Conservation (phyloP, 768 basidiomycete species). For the Filobasidium floriforme region DNA sequence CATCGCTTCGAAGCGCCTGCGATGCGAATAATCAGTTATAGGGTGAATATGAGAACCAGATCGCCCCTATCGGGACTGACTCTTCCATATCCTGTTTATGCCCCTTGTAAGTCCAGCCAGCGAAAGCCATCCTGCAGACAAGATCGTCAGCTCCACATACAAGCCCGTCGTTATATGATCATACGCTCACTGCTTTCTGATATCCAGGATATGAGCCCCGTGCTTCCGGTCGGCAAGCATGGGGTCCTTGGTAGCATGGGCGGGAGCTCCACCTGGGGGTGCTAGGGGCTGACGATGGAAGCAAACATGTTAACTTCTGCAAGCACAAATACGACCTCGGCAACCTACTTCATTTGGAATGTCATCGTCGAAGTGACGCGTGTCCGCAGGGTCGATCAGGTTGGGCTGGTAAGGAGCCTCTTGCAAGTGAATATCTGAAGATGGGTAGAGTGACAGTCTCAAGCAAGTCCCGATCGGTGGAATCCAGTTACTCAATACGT, state of each 20-base stretch:
- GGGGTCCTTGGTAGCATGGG: conserved; percentile 79
- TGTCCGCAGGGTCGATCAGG: conserved; percentile 72
- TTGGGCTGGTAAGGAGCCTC: conserved; percentile 85
- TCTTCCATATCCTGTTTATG: conserved; percentile 10
- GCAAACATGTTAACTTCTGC: neutral
- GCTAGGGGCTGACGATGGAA: conserved; percentile 60
- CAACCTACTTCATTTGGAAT: conserved; percentile 74
- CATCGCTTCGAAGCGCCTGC: neutral
- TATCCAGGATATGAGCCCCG: conserved; percentile 75
- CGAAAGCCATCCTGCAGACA: conserved; percentile 38
- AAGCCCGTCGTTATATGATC: neutral
- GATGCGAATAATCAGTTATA: neutral
- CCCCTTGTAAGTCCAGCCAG: conserved; percentile 45
- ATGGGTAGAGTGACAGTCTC: neutral
- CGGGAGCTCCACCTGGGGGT: conserved; percentile 71
- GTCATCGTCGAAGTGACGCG: conserved; percentile 88
- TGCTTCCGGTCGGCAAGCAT: conserved; percentile 76
- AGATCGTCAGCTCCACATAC: neutral
- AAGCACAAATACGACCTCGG: neutral
- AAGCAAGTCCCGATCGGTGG: too few relatives aligned
- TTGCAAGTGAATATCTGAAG: conserved; percentile 61
- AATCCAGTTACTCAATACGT: conserved; percentile 14
- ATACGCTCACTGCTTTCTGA: conserved; percentile 59
- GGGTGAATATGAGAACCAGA: neutral
- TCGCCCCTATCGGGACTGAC: conserved; percentile 4